phyloP scores from a whole-genome alignment of 257 asterid species.

The Galeopsis tetrahit region DNA sequence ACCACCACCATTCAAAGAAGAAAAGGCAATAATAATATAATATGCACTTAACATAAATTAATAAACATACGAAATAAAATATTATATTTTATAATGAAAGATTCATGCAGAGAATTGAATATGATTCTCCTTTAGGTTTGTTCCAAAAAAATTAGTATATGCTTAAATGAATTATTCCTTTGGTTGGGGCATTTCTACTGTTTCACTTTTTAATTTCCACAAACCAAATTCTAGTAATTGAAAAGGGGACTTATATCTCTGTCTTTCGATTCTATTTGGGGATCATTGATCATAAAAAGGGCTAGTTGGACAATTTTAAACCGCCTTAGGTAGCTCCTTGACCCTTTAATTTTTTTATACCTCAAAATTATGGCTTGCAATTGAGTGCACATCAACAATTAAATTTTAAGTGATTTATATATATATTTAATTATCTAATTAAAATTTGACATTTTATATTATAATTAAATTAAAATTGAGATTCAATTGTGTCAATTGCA shows the following conservation, averaged over 20 bases:
- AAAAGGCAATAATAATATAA: too few species aligned
- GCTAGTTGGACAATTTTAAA: too few species aligned
- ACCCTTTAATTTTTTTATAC: too few species aligned
- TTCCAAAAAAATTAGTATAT: slow-evolving; percentile 22
- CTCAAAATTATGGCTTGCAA: too few species aligned
- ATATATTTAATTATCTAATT: too few species aligned
- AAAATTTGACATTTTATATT: too few species aligned
- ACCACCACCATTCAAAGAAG: background rate
- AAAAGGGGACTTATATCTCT: background rate
- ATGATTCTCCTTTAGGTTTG: slow-evolving; percentile 29
- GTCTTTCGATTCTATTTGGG: background rate
- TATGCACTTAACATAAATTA: too few species aligned
- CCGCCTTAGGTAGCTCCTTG: too few species aligned
- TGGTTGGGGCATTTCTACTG: background rate
- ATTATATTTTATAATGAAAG: background rate
- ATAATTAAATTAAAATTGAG: too few species aligned
- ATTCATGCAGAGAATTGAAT: slow-evolving; percentile 30
- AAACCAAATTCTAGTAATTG: background rate
- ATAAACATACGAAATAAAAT: background rate
- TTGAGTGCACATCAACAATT: too few species aligned
- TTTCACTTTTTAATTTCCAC: background rate
- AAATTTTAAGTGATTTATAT: too few species aligned
- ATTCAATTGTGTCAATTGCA: too few species aligned
- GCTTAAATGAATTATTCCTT: slow-evolving; percentile 29
- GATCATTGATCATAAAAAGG: background rate